Evolutionary conservation across 805 yeast species (phyloP).

Genomic region (Diddensiella transvaalensis): DNA sequence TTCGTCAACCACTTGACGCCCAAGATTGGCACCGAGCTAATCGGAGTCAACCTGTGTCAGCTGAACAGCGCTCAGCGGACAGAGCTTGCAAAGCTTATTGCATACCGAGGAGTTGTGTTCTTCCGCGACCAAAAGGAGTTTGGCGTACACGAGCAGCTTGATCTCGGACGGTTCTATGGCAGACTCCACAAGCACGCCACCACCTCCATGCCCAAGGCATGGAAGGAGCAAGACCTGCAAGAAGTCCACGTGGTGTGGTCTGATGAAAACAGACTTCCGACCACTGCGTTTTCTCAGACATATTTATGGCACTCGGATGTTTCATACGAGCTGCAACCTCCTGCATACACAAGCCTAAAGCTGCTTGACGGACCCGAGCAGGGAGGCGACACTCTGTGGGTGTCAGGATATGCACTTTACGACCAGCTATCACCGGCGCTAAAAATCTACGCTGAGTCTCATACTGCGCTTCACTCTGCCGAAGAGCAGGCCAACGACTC

Average conservation of each 20-base stretch:
- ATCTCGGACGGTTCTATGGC: constrained; percentile 68
- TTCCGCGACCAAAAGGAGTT: constrained; percentile 52
- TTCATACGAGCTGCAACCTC: constrained; percentile 70
- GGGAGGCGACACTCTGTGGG: constrained; percentile 59
- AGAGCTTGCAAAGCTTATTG: constrained; percentile 45
- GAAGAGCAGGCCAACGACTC: constrained; percentile 58
- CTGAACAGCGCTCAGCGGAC: constrained; percentile 43
- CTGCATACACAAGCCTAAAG: constrained; percentile 41
- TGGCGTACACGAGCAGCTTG: constrained; percentile 54
- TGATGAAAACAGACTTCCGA: constrained; percentile 26
- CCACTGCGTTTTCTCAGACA: constrained; percentile 28
- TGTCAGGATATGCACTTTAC: constrained; percentile 56
- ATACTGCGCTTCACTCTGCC: constrained; percentile 60
- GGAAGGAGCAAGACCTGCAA: constrained; percentile 48
- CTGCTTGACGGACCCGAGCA: constrained; percentile 34
- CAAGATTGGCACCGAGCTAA: constrained; percentile 63
- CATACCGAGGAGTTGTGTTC: constrained; percentile 49
- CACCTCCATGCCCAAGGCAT: constrained; percentile 38
- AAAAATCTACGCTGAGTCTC: constrained; percentile 50
- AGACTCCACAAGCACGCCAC: constrained; percentile 51
- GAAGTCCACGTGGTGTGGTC: constrained; percentile 33
- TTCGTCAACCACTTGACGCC: constrained; percentile 52
- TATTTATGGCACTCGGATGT: constrained; percentile 69
- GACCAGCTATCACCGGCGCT: constrained; percentile 52
- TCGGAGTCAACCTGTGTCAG: constrained; percentile 44